Conservation (phyloP, 2,329 filamentous ascomycete species). For the Calcarisporium arbuscula region DNA sequence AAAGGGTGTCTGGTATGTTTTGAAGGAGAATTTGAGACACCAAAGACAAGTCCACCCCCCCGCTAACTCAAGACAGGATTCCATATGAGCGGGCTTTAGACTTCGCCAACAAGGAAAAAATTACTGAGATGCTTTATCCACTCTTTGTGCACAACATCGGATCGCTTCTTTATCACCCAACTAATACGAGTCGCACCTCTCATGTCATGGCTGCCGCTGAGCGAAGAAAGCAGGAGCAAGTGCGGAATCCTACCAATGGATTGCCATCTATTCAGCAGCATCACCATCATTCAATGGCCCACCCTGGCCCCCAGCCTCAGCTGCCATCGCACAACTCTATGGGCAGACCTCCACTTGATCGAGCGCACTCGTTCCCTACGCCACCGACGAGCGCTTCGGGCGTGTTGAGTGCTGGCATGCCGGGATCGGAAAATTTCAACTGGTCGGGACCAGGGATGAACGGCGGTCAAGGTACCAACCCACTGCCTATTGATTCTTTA, state of each 20-base stretch:
- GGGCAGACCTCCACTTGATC: slow-evolving; percentile 70
- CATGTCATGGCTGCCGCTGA: slow-evolving; percentile 83
- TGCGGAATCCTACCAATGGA: slow-evolving; percentile 51
- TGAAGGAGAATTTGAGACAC: slow-evolving; percentile 12
- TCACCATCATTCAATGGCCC: slow-evolving; percentile 52
- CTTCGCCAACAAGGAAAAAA: slow-evolving; percentile 99
- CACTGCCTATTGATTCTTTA: slow-evolving; percentile 76
- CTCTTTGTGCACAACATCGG: slow-evolving; percentile 97
- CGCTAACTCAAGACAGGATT: slow-evolving; percentile 60
- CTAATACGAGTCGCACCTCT: slow-evolving; percentile 75
- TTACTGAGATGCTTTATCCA: slow-evolving; percentile 89
- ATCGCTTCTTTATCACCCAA: slow-evolving; percentile 85
- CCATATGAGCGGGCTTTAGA: slow-evolving; percentile 96
- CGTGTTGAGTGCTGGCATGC: slow-evolving; percentile 68
- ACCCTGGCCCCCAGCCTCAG: slow-evolving; percentile 51
- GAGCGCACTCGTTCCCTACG: slow-evolving; percentile 88
- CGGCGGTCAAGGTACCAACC: slow-evolving; percentile 56
- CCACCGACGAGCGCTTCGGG: slow-evolving; percentile 90
- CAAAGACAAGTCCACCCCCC: too few species aligned
- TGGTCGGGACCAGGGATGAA: slow-evolving; percentile 64
- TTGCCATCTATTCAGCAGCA: slow-evolving; percentile 65
- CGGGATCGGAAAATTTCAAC: slow-evolving; percentile 70
- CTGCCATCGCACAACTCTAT: slow-evolving; percentile 63
- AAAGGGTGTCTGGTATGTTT: slow-evolving; percentile 86
- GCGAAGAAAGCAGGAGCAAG: slow-evolving; percentile 66